Evolutionary conservation across 2,329 filamentous ascomycete genomes (phyloP), one percentile per base, ranked within the genome.

Genomic region (Diaporthe amygdali): DNA sequence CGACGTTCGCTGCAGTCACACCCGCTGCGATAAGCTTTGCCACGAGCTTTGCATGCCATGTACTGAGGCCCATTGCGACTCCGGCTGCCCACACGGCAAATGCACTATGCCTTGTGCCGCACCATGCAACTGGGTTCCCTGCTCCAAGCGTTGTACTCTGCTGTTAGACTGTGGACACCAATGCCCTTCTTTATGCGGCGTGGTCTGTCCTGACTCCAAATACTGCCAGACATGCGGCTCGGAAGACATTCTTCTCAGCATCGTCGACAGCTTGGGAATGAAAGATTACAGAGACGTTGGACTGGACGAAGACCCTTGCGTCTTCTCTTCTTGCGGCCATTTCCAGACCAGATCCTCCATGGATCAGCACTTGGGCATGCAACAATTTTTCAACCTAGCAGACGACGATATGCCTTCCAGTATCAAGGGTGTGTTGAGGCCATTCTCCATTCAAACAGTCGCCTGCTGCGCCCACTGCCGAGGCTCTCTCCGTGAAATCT

Each of bases 121-220:
- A 0, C 91, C 92, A 0, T 94, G 92, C 76, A 83, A 92, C 74
- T 87, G 89, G 80, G 76, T 93, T 0, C 92, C 92, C 1, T 94
- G 92, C 77, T 87, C 86, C 1, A 78, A 84, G 74, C 83, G 91
- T 10, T 94, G 92, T 76, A 76, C 81, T 3, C 82, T 87, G 34
- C 20, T 71, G 0, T 78, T 94, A 4, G 22, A 32, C 0, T 94
- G 92, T 75, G 88, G 88, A 0, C 91, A 93, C 77, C 87, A 84
- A 76, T 94, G 82, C 47, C 91, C 91, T 0, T 89, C 88, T 0
- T 72, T 92, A 2, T 94, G 91, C 74, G 91, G 91, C 1, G 92
- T 93, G 76, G 71, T 71, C 0, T 94, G 92, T 71, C 91, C 90
- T 0, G 59, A 77, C 2, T 41, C 69, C 2, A 75, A 72, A 0